A percentile compares a stretch with the other conserved stretches of the same genome.
phyloP scores from a whole-genome alignment of 495 filamentous ascomycete species.

The Penicillium herquei region DNA sequence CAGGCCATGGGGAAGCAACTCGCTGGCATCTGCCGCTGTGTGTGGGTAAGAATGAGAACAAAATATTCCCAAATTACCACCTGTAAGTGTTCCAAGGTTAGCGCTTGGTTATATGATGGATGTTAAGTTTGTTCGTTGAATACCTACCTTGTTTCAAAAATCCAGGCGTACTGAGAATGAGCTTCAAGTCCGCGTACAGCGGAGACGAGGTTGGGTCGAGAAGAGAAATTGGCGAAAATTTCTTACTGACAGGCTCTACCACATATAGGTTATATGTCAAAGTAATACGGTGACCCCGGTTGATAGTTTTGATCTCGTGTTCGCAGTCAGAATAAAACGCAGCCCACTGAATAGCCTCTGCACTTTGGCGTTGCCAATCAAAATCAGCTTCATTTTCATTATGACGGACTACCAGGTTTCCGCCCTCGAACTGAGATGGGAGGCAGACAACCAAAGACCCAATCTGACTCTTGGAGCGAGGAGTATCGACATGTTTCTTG shows the following conservation, averaged over 20 bases:
- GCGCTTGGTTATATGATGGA: too few species aligned
- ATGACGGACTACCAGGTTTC: slow-evolving; percentile 23
- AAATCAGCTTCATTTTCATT: slow-evolving; percentile 39
- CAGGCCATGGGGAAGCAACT: slow-evolving; percentile 46
- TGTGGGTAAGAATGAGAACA: slow-evolving; percentile 40
- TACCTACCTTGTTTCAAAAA: slow-evolving; percentile 37
- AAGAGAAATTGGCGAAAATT: not conserved
- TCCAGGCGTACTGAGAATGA: not conserved
- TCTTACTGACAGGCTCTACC: not conserved
- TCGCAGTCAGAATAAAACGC: slow-evolving; percentile 63
- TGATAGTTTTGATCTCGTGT: slow-evolving; percentile 58
- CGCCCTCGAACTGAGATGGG: slow-evolving; percentile 40
- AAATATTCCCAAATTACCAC: slow-evolving; percentile 30
- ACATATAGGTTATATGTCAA: not conserved
- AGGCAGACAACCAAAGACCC: slow-evolving; percentile 57
- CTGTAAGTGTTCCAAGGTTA: not conserved
- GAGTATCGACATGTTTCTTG: slow-evolving; percentile 55
- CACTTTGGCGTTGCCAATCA: slow-evolving; percentile 23
- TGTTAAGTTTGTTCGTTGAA: too few species aligned
- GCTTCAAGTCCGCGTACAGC: not conserved
- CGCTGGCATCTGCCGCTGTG: not conserved
- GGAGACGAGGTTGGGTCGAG: not conserved
- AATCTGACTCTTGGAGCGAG: slow-evolving; percentile 45
- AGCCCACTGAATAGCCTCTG: slow-evolving; percentile 47
- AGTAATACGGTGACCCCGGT: not conserved